Base-by-base conservation (phyloP, 2,329 filamentous ascomycete genomes). In the Epicoccum sorghinum region DNA sequence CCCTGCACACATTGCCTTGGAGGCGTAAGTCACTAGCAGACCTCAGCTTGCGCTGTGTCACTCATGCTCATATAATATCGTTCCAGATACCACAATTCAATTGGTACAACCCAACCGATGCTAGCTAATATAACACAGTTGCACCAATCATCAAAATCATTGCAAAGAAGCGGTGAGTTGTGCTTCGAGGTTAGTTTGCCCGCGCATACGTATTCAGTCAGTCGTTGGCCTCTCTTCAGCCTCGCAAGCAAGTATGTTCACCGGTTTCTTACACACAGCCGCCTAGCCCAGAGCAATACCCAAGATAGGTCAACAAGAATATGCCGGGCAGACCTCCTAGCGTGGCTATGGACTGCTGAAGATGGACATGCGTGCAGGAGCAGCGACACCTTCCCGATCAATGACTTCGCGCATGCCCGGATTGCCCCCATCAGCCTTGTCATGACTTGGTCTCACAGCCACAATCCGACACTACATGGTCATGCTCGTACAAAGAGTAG, bases 191-290 rank as follows among this genome's bases (percentile, higher is more conserved):
- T 12, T 10, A 7, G 10, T 12, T n/a, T 33, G 10, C 4, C 39
- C 18, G 23, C 30, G 4, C 29, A 33, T 49, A 36, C 41, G 30
- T 14, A 29, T 9, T 13, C 30, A 24, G 10, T 30, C 33, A n/a
- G 35, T 37, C 51, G 13, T 27, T 25, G 32, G 29, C 33, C 5
- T 36, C 6, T 4, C n/a, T 33, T 35, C 35, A 14, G 35, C 27
- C 27, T 45, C 36, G 51, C 7, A n/a, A 40, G 6, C 23, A 45
- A 37, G 10, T 3, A 29, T 10, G 14, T 36, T 55, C 35, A 55
- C 52, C 52, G 52, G 52, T 55, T 48, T 55, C 41, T 49, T 25
- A 55, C 52, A 43, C 45, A 39, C 40, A 45, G 45, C 27, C 27
- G 6, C 27, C 27, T 29, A 24, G 24, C 7, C 18, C 10, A 27